Base-by-base conservation (phyloP, 1,284 basidiomycete genomes). In the Porphyrellus sp. region DNA sequence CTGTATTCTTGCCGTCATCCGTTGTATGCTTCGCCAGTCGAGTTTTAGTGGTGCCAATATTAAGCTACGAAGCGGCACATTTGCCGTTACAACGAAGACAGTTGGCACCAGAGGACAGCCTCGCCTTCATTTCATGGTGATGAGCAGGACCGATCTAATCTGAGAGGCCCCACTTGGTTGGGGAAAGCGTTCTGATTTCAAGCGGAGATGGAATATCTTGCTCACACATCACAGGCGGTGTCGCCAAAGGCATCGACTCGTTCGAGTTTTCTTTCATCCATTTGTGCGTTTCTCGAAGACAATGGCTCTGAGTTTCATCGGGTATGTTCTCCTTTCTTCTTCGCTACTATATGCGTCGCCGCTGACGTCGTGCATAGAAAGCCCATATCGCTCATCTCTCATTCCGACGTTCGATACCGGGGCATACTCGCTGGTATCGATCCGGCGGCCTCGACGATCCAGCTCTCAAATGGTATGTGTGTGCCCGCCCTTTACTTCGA, bases 401-500 rank as follows among this genome's bases (percentile, higher is more conserved):
- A 91, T 68, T 92, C 90, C 51, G 91, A 93, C 79, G 89, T 93
- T 60, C 86, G 91, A 51, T 94, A 94, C 74, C 82, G 89, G 59
- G 91, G 91, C 56, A 90, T 91, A 55, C 77, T 94, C 41, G 87
- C 88, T 49, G 87, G 88, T 28, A 92, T 93, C 66, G 89, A 93
- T 72, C 86, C 89, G 30, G 80, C 75, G 51, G 84, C 86, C 51
- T 91, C 89, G 15, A 93, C 91, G 7, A 91, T 94, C 58, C 87
- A 92, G 64, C 79, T 93, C 38, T 89, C 89, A 41, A 90, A 91
- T 79, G 90, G 89, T 90, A 59, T 38, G 79, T 62, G 24, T 52
- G 38, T 30, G 40, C 34, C 24, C 44, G 30, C 18, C 31, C 42
- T 25, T 39, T 18, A 16, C 30, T 28, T 1, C 20, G n/a, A 30